A percentile compares a stretch with the other conserved stretches of the same genome.
Evolutionary conservation across 1,284 basidiomycete species (phyloP).

Genomic region (Puccinia horiana): DNA sequence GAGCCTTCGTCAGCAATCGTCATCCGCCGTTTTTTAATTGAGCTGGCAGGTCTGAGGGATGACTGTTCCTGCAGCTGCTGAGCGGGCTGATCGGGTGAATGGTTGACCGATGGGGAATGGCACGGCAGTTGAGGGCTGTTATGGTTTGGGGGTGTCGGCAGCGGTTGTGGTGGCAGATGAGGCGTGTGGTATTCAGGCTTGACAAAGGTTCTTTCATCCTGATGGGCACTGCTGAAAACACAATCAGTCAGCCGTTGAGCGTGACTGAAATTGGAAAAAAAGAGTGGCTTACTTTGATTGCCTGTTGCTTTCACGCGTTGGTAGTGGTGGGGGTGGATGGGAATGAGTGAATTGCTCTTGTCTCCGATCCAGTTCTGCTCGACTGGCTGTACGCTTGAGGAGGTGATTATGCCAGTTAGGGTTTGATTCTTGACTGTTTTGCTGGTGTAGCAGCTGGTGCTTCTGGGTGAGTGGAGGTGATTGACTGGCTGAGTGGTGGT

Average conservation of each 20-base stretch:
- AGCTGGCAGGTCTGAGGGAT: neutral
- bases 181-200: conserved; percentile 44
- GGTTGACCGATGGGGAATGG: neutral
- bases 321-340: conserved; percentile 23
- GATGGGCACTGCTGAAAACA: neutral
- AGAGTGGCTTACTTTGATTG: neutral
- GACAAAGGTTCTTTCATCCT: conserved; percentile 5
- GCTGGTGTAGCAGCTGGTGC: neutral
- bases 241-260: neutral
- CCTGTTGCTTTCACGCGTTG: neutral
- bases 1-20: conserved; percentile 31
- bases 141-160: neutral
- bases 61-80: neutral
- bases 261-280: neutral
- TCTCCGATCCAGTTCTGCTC: conserved; percentile 13
- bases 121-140: neutral
- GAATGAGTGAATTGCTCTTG: neutral
- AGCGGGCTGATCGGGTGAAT: neutral
- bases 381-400: conserved; percentile 38
- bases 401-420: neutral
- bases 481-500: neutral
- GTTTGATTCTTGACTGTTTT: neutral
- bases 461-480: neutral
- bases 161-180: conserved; percentile 24
- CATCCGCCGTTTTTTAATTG: conserved; percentile 25